Percentiles rank a stretch among this genome's conserved stretches.
Evolutionary conservation across 305 asterid species (phyloP).

Genomic region (Fraxinus nigra): DNA sequence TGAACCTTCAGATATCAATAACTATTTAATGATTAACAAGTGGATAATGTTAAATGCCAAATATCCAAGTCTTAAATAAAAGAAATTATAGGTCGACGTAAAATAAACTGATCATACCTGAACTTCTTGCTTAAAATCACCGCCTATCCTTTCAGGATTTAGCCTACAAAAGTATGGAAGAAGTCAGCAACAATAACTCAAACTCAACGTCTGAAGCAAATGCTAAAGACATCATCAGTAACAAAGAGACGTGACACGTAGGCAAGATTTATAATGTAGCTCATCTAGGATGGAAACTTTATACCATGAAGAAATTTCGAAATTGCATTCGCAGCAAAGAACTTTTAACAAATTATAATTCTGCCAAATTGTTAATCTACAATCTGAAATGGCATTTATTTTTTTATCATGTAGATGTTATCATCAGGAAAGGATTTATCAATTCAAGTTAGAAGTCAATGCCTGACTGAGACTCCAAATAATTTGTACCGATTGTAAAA

Average conservation of each 20-base stretch:
- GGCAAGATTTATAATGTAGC: background rate
- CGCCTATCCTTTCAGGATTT: conserved; percentile 96
- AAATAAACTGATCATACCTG: conserved; percentile 48
- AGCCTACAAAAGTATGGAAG: conserved; percentile 51
- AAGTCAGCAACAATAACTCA: conserved; percentile 27
- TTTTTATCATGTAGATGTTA: background rate
- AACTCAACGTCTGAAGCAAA: background rate
- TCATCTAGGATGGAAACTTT: background rate
- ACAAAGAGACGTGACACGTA: background rate
- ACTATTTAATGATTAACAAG: conserved; percentile 11
- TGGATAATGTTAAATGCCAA: conserved; percentile 19
- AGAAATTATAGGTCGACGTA: background rate
- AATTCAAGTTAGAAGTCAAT: background rate
- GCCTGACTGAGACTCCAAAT: background rate
- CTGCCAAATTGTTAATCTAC: background rate
- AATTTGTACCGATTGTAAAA: background rate
- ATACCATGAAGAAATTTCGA: background rate
- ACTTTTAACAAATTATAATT: background rate
- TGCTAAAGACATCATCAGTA: conserved; percentile 1
- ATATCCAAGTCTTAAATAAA: conserved; percentile 13
- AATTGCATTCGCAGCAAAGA: background rate
- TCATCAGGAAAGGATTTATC: background rate
- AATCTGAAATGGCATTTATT: background rate
- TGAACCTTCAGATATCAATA: conserved; percentile 62
- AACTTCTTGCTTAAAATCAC: conserved; percentile 87